Conservation (phyloP, 2,329 filamentous ascomycete species). For the Pseudocercospora crystallina region DNA sequence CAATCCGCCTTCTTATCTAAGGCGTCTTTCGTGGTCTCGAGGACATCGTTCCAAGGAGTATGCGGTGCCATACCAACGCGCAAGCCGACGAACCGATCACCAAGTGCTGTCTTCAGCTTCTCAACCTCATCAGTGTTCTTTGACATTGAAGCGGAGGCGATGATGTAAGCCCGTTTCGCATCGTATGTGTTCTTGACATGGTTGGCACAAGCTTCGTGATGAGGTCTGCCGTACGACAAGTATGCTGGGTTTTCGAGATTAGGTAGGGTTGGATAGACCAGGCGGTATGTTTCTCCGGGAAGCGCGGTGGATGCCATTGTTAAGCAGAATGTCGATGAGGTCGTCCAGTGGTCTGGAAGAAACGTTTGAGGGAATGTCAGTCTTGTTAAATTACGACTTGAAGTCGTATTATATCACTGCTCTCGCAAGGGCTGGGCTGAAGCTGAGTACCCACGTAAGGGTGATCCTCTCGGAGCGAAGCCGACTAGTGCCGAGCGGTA, state of each 20-base stretch:
- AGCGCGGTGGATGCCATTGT: background rate
- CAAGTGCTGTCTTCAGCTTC: conserved; percentile 43
- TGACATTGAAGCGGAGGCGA: conserved; percentile 52
- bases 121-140: conserved; percentile 49
- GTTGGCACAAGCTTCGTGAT: conserved; percentile 45
- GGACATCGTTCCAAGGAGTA: conserved; percentile 54
- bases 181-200: conserved; percentile 49
- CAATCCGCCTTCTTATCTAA: conserved; percentile 45
- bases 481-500: too few species aligned
- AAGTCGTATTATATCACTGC: too few species aligned
- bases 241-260: conserved; percentile 35
- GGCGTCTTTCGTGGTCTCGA: conserved; percentile 49
- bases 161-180: conserved; percentile 51
- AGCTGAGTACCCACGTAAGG: too few species aligned
- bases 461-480: too few species aligned
- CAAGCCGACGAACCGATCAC: conserved; percentile 45
- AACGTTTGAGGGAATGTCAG: too few species aligned
- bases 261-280: conserved; percentile 16
- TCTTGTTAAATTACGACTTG: too few species aligned
- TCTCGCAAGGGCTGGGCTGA: too few species aligned
- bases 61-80: conserved; percentile 55
- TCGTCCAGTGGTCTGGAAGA: too few species aligned
- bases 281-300: conserved; percentile 23
- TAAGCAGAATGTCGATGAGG: too few species aligned
- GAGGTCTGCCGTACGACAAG: conserved; percentile 51